Conservation (phyloP, 208 protist genomes). For the Naegleria fowleri region DNA sequence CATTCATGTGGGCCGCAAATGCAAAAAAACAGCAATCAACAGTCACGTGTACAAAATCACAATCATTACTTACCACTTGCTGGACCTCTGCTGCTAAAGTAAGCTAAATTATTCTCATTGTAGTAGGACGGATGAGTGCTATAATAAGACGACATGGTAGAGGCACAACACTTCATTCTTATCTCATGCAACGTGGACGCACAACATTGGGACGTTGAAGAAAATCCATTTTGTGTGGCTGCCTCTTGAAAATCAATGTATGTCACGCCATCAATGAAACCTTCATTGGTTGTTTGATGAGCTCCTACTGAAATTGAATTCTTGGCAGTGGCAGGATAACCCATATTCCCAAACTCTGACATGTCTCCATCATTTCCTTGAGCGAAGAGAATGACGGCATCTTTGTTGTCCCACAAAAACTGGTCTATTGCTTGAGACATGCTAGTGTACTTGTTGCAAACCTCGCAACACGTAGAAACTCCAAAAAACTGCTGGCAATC, state of each 20-base stretch:
- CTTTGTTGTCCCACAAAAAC: not conserved
- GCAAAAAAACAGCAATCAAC: too few species aligned
- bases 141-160: not conserved
- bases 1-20: too few species aligned
- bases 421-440: not conserved
- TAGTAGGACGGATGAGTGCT: not conserved
- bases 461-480: not conserved
- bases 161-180: not conserved
- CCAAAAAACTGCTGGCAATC: not conserved
- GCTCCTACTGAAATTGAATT: not conserved
- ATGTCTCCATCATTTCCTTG: not conserved
- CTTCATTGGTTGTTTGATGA: not conserved
- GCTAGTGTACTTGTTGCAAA: not conserved
- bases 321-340: not conserved
- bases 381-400: not conserved
- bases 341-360: not conserved
- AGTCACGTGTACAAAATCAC: too few species aligned
- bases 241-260: not conserved
- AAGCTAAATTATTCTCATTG: not conserved
- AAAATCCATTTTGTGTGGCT: not conserved
- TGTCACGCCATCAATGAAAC: not conserved
- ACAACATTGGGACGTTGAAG: not conserved
- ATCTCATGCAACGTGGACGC: not conserved
- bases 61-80: not conserved
- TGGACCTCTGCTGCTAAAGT: not conserved